Base-by-base conservation (phyloP, 1,284 basidiomycete genomes). In the Trametes polyzona region DNA sequence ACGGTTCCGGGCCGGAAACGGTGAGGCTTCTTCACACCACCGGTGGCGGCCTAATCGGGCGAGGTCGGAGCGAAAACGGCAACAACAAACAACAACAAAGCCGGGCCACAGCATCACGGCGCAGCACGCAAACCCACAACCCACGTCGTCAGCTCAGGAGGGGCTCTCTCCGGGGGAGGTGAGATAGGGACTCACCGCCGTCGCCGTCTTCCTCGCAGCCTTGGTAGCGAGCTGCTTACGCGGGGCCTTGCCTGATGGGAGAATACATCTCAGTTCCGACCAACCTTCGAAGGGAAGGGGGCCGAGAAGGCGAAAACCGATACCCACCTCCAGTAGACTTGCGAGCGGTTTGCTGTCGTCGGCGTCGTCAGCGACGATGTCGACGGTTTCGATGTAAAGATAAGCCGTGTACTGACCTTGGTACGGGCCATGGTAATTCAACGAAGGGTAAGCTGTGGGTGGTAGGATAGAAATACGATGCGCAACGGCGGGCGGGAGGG, bases 21-120 rank as follows among this genome's bases (percentile, higher is more conserved):
- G 78, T 96, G 94, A 63, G 93, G 93, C 82, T 95, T 96, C 93
- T 96, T 95, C 72, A 96, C 94, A 88, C 95, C 95, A 80, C 95
- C 95, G 70, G 95, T 90, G 56, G 90, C 83, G 61, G 90, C 84
- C 83, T 89, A 78, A 48, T 48, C 83, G 61, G 90, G 84, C 83
- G 88, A 77, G 41, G 44, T 48, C 55, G 52, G 49, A 65, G 19
- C 47, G 64, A 58, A 65, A 42, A 52, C 52, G 23, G 62, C 52
- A 58, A 54, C 59, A 57, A 66, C 48, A 58, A 49, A 63, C 52
- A 44, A 42, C 62, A 67, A 62, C 62, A 65, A 68, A 60, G 56
- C 23, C 42, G 37, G 46, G 46, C 37, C 55, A 55, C 43, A 54
- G 62, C 48, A 59, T 29, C 48, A 32, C 48, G 35, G 49, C 55